These are phyloP conservation scores for Coemansia pectinata DNA, from an alignment of 192 early-diverging fungal species.

Conservation along the genomic window DNA sequence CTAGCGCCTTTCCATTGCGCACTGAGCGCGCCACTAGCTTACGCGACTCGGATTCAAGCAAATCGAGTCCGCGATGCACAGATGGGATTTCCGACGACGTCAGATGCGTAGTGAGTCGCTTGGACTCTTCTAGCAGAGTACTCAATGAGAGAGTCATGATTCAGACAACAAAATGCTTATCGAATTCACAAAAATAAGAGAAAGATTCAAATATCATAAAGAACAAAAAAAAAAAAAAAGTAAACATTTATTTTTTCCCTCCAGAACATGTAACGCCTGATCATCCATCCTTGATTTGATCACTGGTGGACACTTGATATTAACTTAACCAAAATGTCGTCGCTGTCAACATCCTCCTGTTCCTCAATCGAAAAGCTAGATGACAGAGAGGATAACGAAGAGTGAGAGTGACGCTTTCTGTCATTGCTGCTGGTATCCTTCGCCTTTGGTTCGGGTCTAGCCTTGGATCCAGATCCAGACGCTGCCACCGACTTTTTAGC, in stretches of 20 bases:
- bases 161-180: neutral
- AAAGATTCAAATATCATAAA: neutral
- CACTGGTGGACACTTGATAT: neutral
- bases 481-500: neutral
- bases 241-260: neutral
- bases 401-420: neutral
- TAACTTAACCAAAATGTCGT: neutral
- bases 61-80: constrained; percentile 82
- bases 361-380: constrained; percentile 4
- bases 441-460: neutral
- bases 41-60: constrained; percentile 85
- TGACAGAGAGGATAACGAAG: neutral
- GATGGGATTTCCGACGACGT: constrained; percentile 65
- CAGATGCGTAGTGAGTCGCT: constrained; percentile 74
- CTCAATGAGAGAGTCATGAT: constrained; percentile 27
- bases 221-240: neutral
- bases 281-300: neutral
- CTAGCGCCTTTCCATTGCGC: constrained; percentile 30
- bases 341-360: neutral
- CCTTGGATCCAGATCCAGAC: neutral
- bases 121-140: constrained; percentile 71
- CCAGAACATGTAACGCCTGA: neutral
- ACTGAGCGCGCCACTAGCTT: constrained; percentile 61
- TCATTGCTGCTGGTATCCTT: neutral
- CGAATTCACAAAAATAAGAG: neutral